phyloP scores from a whole-genome alignment of 148 eudicot genomes.

The Rhododendron vialii region DNA sequence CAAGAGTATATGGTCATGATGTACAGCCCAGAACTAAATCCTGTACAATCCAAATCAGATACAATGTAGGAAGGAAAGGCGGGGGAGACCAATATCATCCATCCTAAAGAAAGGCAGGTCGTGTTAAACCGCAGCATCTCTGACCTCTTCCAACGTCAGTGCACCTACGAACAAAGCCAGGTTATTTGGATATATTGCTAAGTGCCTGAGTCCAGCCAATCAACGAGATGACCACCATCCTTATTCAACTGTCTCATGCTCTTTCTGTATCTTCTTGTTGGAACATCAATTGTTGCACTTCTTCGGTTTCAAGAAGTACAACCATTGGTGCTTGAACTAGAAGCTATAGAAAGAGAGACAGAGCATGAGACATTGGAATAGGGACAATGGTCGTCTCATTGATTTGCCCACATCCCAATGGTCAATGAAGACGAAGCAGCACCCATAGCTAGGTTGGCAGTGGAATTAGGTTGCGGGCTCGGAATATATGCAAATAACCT shows the following conservation, averaged over 20 bases:
- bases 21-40: neutral
- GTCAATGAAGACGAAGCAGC: neutral
- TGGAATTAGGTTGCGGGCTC: neutral
- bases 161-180: neutral
- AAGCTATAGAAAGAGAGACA: neutral
- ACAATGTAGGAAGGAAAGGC: neutral
- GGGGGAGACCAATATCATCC: neutral
- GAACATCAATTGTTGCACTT: neutral
- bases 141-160: neutral
- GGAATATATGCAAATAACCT: neutral
- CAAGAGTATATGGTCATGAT: neutral
- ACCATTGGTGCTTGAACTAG: neutral
- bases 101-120: neutral
- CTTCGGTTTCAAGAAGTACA: neutral
- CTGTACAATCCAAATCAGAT: neutral
- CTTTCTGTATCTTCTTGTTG: neutral
- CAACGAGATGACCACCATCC: neutral
- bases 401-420: neutral
- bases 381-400: neutral
- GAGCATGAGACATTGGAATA: neutral
- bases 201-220: neutral
- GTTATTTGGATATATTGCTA: neutral
- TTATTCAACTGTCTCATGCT: neutral
- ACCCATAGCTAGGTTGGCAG: neutral
- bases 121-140: neutral